These are phyloP conservation scores for Phyllosticta citribraziliensis DNA, from an alignment of 2,329 filamentous ascomycete genomes.

Conservation along the genomic window DNA sequence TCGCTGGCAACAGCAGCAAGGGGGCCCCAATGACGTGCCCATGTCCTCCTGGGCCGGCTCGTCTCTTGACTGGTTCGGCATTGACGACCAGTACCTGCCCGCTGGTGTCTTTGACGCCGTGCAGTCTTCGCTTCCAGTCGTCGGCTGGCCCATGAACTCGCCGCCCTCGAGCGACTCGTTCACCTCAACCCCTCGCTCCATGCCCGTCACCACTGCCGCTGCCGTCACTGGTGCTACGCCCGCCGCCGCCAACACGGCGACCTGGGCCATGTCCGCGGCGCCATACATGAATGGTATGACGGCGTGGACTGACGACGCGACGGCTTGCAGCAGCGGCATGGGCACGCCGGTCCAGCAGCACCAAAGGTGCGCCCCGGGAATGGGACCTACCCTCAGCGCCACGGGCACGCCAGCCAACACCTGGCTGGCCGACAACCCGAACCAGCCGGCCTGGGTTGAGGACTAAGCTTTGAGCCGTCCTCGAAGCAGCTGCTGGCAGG, in stretches of 20 bases:
- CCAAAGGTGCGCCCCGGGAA: background rate
- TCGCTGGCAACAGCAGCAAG: conserved; percentile 3
- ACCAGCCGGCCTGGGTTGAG: conserved; percentile 9
- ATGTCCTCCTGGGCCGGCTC: conserved; percentile 7
- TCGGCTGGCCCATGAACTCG: conserved; percentile 8
- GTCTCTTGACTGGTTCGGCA: conserved; percentile 9
- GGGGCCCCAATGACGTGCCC: background rate
- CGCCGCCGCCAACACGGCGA: background rate
- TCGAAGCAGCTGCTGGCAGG: background rate
- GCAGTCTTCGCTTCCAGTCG: conserved; percentile 5
- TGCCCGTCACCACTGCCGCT: conserved; percentile 4
- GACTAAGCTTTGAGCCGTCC: background rate
- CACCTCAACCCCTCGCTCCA: conserved; percentile 9
- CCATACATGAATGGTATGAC: conserved; percentile 7
- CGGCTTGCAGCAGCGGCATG: conserved; percentile 1
- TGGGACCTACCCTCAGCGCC: conserved; percentile 3
- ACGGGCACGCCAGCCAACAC: conserved; percentile 7
- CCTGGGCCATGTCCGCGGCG: conserved; percentile 8
- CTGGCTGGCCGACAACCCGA: conserved; percentile 8
- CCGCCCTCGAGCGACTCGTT: conserved; percentile 10
- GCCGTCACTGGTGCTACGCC: background rate
- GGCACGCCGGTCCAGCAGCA: conserved; percentile 5
- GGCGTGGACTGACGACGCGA: conserved; percentile 5
- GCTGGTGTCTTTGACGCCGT: conserved; percentile 9
- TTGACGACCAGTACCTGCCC: conserved; percentile 9